Evolutionary conservation across 2,329 filamentous ascomycete species (phyloP), one percentile per base, ranked within the genome.

Genomic region (Cryphonectria carpinicola): DNA sequence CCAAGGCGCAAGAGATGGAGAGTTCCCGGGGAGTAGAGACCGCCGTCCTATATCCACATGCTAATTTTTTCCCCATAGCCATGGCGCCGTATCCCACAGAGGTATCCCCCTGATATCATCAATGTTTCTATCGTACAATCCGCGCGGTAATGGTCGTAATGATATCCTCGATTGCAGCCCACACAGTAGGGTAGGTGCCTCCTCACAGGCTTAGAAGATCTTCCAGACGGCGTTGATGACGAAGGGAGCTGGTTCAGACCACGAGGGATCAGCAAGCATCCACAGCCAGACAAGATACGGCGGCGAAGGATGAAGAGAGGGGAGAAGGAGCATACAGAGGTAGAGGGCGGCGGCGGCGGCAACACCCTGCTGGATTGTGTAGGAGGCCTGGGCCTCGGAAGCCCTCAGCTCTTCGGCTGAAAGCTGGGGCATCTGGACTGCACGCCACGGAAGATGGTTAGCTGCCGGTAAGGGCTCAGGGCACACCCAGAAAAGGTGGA

Each of bases 271-370:
- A 60, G 65, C 46, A 22, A 41, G 17, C 13, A 13, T 28, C 8
- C n/a, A 19, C 11, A 58, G n/a, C 60, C 43, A 49, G 14, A 39
- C 58, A 65, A 69, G 65, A 70, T 71, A 25, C 58, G 37, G 32
- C 32, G 32, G 32, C 32, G 32, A 3, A 32, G 32, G 32, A 32
- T 32, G 32, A 32, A 32, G 3, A 32, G 32, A 1, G 32, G 32
- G 49, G 14, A 39, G 37, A 13, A 39, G 13, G 8, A 25, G n/a
- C 46, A 8, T 35, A 96, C 93, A 93, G 72, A 96, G 83, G 79
- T 95, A 95, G 65, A 96, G 86, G 65, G 92, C 81, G 54, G 90
- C 84, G 73, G 90, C 90, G 22, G 89, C 89, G 54, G 88, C 86
- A 69, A 91, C 79, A 73, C 91, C 91, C 76, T 85, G 86, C 83